Evolutionary conservation across 1,284 basidiomycete species (phyloP).

Genomic region (Coriolopsis trogii): DNA sequence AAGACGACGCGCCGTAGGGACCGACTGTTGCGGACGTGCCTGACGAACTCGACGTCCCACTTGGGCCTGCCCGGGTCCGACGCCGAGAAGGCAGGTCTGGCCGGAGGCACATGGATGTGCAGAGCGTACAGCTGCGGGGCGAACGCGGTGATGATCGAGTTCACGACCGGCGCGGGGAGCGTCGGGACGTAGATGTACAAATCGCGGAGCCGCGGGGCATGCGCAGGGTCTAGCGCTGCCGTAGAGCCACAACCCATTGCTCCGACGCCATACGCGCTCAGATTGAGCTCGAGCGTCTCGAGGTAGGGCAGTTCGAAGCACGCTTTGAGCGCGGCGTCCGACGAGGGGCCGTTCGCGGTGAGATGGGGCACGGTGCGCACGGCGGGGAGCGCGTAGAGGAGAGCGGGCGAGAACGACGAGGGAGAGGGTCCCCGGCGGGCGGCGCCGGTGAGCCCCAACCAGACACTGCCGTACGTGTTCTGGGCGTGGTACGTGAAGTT

Average conservation of each 20-base stretch:
- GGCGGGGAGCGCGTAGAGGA: not conserved
- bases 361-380: conserved; percentile 1
- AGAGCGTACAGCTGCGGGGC: not conserved
- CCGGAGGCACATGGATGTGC: not conserved
- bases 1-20: not conserved
- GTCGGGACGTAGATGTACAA: not conserved
- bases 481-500: conserved; percentile 7
- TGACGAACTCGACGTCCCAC: not conserved
- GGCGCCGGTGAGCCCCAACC: too few species aligned
- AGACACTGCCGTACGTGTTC: too few species aligned
- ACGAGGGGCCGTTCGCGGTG: not conserved
- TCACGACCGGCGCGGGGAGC: not conserved
- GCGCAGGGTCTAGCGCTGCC: not conserved
- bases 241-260: not conserved
- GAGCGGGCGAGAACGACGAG: too few species aligned
- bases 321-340: not conserved
- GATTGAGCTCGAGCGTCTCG: conserved; percentile 3
- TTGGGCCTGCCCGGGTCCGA: not conserved
- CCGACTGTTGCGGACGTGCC: not conserved
- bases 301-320: conserved; percentile 5
- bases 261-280: not conserved
- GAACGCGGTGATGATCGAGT: conserved; percentile 1
- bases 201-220: not conserved
- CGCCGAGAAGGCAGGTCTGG: not conserved
- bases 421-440: too few species aligned